These are phyloP conservation scores for Periconia digitata DNA, from an alignment of 2,329 filamentous ascomycete genomes.

Conservation along the genomic window DNA sequence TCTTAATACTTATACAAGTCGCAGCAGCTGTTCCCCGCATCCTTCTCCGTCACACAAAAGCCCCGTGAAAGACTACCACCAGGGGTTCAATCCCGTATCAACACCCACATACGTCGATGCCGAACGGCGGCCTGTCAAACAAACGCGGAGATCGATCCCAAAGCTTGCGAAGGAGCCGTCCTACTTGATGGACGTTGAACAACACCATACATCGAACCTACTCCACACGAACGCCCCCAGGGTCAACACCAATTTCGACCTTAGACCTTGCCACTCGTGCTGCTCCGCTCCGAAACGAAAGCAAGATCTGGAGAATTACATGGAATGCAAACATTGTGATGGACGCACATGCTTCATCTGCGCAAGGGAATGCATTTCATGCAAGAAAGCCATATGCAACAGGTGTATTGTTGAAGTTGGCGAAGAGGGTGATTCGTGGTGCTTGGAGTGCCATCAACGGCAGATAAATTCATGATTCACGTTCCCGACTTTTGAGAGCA, in stretches of 20 bases:
- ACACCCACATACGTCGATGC: constrained; percentile 9
- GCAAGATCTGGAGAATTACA: constrained; percentile 66
- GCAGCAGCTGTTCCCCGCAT: constrained; percentile 7
- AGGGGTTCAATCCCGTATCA: no score
- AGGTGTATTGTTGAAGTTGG: constrained; percentile 69
- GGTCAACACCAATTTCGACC: constrained; percentile 17
- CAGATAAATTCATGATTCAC: constrained; percentile 22
- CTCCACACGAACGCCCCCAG: not conserved
- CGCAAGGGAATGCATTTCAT: constrained; percentile 62
- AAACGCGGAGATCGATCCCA: constrained; percentile 26
- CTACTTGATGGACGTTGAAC: constrained; percentile 36
- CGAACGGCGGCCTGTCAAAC: constrained; percentile 34
- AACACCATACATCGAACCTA: constrained; percentile 9
- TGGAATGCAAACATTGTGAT: constrained; percentile 64
- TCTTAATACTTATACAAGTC: constrained; percentile 3
- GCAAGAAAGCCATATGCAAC: constrained; percentile 62
- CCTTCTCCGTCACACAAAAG: constrained; percentile 13
- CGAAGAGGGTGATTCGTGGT: constrained; percentile 65
- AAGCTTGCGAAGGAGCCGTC: constrained; percentile 34
- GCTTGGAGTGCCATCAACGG: constrained; percentile 58
- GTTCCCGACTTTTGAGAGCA: not conserved
- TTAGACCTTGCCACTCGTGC: constrained; percentile 66
- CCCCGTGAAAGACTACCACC: constrained; percentile 10
- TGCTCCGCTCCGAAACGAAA: constrained; percentile 65
- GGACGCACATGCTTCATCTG: constrained; percentile 70